These are phyloP conservation scores for Dothiorella sarmentorum DNA, from an alignment of 2,329 filamentous ascomycete species.

Conservation along the genomic window DNA sequence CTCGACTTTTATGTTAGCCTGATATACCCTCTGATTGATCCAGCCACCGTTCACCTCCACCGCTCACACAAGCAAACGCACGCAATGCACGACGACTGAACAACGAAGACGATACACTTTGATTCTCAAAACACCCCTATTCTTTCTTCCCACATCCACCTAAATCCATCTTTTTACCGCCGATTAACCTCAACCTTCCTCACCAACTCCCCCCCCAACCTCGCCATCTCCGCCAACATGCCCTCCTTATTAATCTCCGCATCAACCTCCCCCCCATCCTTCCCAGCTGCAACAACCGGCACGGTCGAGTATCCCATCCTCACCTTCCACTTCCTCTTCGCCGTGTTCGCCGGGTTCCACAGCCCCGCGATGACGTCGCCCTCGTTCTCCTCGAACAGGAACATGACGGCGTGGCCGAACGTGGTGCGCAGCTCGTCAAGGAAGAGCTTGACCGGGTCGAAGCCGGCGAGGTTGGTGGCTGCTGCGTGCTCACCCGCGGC, in stretches of 20 bases:
- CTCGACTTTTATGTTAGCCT: too few species aligned
- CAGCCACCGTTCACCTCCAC: too few species aligned
- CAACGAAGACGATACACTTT: too few species aligned
- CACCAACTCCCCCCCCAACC: slow-evolving; percentile 60
- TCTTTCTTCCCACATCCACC: too few species aligned
- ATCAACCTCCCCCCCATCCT: slow-evolving; percentile 38
- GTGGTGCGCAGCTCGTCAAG: slow-evolving; percentile 63
- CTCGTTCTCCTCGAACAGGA: slow-evolving; percentile 69
- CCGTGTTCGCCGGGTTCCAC: slow-evolving; percentile 58
- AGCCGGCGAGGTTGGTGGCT: slow-evolving; percentile 50
- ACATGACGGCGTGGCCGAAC: slow-evolving; percentile 69
- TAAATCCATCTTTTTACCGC: background rate
- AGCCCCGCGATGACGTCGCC: slow-evolving; percentile 60
- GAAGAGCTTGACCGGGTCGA: slow-evolving; percentile 61
- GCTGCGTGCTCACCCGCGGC: slow-evolving; percentile 30
- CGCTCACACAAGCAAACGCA: too few species aligned
- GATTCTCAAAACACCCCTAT: background rate
- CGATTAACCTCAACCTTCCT: slow-evolving; percentile 18
- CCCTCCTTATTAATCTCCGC: slow-evolving; percentile 65
- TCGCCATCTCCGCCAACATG: slow-evolving; percentile 69
- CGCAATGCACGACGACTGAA: too few species aligned
- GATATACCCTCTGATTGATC: too few species aligned
- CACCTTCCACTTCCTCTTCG: slow-evolving; percentile 61
- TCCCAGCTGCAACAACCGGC: slow-evolving; percentile 44
- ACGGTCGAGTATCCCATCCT: slow-evolving; percentile 66